These are phyloP conservation scores for Quercus ilex DNA, from an alignment of 306 rosid genomes.

Conservation along the genomic window DNA sequence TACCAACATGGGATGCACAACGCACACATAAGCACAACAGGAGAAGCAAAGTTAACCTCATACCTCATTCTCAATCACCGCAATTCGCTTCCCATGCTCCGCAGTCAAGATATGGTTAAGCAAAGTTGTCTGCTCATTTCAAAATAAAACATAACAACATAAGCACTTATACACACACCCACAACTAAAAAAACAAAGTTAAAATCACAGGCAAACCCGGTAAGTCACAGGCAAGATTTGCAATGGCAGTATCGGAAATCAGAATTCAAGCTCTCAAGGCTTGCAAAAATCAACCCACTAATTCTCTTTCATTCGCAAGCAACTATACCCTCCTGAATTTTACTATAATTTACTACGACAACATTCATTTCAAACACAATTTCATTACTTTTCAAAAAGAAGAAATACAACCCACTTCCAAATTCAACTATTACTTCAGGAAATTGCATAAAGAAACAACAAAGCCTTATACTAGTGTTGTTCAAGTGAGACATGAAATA, in stretches of 20 bases:
- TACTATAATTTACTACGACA: not conserved
- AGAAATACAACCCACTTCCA: not conserved
- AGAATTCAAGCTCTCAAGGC: not conserved
- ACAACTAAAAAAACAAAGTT: not conserved
- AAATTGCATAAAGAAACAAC: too few species aligned
- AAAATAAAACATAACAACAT: constrained; percentile 15
- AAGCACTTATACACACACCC: not conserved
- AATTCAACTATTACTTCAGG: not conserved
- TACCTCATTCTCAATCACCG: constrained; percentile 92
- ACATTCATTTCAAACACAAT: not conserved
- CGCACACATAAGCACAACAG: not conserved
- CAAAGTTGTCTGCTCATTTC: constrained; percentile 70
- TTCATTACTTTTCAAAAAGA: not conserved
- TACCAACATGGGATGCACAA: not conserved
- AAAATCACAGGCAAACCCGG: not conserved
- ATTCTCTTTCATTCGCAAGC: not conserved
- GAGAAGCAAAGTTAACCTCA: not conserved
- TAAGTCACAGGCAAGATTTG: not conserved
- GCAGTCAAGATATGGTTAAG: constrained; percentile 89
- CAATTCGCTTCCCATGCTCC: constrained; percentile 90
- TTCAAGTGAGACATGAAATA: too few species aligned
- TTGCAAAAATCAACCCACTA: not conserved
- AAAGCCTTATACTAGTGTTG: too few species aligned
- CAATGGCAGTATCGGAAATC: not conserved
- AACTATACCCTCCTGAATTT: too few species aligned